Percentiles rank a stretch among this genome's conserved stretches.
Conservation (phyloP, 306 rosid genomes). For the Casuarina cunninghamiana region DNA sequence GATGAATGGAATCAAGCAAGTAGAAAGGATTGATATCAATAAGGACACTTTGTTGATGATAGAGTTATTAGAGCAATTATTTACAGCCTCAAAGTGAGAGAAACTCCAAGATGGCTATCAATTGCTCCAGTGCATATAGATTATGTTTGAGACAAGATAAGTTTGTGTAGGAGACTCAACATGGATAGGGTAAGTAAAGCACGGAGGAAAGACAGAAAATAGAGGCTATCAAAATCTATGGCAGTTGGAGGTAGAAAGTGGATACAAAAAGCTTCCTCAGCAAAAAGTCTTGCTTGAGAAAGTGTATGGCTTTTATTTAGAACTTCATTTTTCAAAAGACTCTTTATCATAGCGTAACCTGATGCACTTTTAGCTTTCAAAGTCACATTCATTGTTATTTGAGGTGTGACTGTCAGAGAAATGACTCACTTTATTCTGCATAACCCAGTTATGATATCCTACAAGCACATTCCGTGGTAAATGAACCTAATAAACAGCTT, state of each 20-base stretch:
- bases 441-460: not conserved
- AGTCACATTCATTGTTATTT: not conserved
- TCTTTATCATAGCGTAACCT: not conserved
- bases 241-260: not conserved
- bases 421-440: not conserved
- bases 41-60: too few relatives aligned
- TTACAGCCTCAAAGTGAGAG: not conserved
- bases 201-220: not conserved
- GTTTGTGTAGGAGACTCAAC: not conserved
- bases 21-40: too few relatives aligned
- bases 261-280: not conserved
- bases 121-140: not conserved
- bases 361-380: not conserved
- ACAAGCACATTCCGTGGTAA: not conserved
- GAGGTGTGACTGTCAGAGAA: not conserved
- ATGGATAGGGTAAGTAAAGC: not conserved
- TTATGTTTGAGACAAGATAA: not conserved
- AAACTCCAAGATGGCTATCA: not conserved
- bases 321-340: not conserved
- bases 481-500: not conserved
- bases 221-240: not conserved
- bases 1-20: too few relatives aligned
- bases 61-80: not conserved
- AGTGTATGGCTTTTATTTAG: not conserved
- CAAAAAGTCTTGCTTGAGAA: not conserved